Conservation (phyloP, 2,329 filamentous ascomycete genomes). For the Thielaviopsis cerberus region DNA sequence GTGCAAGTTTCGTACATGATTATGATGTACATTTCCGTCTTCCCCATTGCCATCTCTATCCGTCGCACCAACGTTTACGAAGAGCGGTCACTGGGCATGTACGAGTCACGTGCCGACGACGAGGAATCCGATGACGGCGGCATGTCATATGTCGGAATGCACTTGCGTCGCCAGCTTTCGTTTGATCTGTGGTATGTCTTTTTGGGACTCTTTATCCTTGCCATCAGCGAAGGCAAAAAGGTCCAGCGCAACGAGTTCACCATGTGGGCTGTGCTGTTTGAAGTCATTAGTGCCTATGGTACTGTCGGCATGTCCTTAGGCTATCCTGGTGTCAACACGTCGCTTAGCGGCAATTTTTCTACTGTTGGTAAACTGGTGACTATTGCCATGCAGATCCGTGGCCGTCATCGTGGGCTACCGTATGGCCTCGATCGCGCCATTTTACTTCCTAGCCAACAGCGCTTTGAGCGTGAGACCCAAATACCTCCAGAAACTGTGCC, state of each 20-base stretch:
- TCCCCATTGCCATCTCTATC: conserved; percentile 88
- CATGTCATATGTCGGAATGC: conserved; percentile 72
- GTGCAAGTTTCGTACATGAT: conserved; percentile 88
- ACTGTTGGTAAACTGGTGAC: conserved; percentile 53
- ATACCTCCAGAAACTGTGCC: conserved; percentile 22
- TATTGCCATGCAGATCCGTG: conserved; percentile 51
- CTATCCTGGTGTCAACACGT: conserved; percentile 55
- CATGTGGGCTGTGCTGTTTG: conserved; percentile 57
- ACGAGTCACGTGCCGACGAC: conserved; percentile 29
- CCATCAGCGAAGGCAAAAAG: conserved; percentile 63
- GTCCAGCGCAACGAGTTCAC: conserved; percentile 47
- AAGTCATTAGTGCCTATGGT: conserved; percentile 79
- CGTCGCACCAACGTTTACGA: conserved; percentile 93
- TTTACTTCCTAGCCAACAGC: conserved; percentile 37
- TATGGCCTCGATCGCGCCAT: conserved; percentile 48
- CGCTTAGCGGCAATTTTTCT: conserved; percentile 66
- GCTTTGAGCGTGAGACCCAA: conserved; percentile 34
- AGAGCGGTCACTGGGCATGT: conserved; percentile 68
- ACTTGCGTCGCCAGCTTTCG: conserved; percentile 80
- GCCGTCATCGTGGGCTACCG: conserved; percentile 48
- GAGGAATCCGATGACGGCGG: conserved; percentile 35
- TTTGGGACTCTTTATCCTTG: conserved; percentile 77
- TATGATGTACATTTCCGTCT: conserved; percentile 99
- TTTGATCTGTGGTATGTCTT: conserved; percentile 98
- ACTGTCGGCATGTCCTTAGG: conserved; percentile 85